Evolutionary conservation across 2,329 filamentous ascomycete genomes (phyloP).

Genomic region (Dothidotthia symphoricarpi): DNA sequence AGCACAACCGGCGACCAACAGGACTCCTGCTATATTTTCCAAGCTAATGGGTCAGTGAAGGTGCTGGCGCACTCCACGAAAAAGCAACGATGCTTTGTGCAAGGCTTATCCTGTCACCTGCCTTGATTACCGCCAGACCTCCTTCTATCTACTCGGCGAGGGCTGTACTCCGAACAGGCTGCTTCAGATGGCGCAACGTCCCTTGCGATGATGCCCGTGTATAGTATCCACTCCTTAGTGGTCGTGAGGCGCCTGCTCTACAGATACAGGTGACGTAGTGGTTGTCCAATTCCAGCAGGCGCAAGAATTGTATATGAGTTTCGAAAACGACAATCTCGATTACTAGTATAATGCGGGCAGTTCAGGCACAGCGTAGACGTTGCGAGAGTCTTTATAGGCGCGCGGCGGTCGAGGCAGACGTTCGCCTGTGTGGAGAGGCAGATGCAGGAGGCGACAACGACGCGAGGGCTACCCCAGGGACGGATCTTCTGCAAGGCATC

Average conservation of each 20-base stretch:
- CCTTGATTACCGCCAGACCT: neutral
- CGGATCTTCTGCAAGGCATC: constrained; percentile 16
- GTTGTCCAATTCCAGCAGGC: too few relatives aligned
- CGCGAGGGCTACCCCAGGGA: constrained; percentile 26
- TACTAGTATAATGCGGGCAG: too few relatives aligned
- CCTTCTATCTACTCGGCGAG: neutral
- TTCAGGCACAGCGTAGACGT: neutral
- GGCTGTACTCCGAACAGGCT: neutral
- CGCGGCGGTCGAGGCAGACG: constrained; percentile 16
- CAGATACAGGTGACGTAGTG: too few relatives aligned
- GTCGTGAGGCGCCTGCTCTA: too few relatives aligned
- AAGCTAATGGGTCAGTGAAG: constrained; percentile 21
- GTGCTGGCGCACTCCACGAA: neutral
- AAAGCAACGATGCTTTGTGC: neutral
- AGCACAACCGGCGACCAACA: neutral
- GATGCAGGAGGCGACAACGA: constrained; percentile 9
- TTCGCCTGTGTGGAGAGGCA: constrained; percentile 15
- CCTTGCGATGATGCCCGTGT: neutral
- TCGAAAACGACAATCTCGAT: too few relatives aligned
- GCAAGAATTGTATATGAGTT: too few relatives aligned
- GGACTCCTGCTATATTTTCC: constrained; percentile 11
- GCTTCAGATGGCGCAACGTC: neutral
- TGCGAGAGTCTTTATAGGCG: neutral
- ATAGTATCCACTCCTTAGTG: too few relatives aligned
- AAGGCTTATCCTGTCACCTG: neutral